Base-by-base conservation (phyloP, 306 rosid genomes). In the Arachis stenosperma region DNA sequence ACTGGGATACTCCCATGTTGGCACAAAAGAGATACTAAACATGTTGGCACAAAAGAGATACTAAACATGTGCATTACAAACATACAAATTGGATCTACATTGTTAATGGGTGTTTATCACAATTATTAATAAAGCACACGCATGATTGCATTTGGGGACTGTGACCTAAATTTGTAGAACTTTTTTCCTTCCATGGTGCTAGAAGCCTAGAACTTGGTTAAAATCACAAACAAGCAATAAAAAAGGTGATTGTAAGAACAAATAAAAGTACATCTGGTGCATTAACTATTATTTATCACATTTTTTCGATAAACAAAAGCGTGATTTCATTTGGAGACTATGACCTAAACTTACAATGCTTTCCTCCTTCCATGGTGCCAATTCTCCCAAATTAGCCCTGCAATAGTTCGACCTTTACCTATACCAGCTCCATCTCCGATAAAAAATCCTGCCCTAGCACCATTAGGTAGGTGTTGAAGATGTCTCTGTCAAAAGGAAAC, bases 351-450 rank as follows among this genome's bases (percentile, higher is more conserved):
- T 81, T 87, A 94, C 99, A 94, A 75, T 52, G 99, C 90, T 86
- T 85, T 91, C 78, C 79, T 89, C 91, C 94, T 87, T 53, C 90
- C 86, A 8, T 74, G 86, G 79, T 90, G 87, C 99, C 97, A 94
- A 78, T 94, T 91, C 87, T 94, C 99, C 99, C 91, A 90, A 61
- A 94, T 89, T 81, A 94, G 76, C 65, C 99, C 99, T 2, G 96
- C 99, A 78, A 94, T 85, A 33, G 99, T 91, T 73, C 99, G 92
- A 78, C 99, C 99, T 86, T 94, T 94, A 76, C 99, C 99, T 69
- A 94, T 97, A 72, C 99, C 99, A 75, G 99, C 99, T 73, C 99
- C 99, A 82, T 94, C 99, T 73, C 99, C 99, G 43, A 91, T 61
- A 74, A 94, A 94, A 79, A 91, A 94, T 71, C 99, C 99, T 37